A percentile compares a stretch with the other conserved stretches of the same genome.
Evolutionary conservation across 768 basidiomycete genomes (phyloP).

Genomic region (Suillus subalutaceus): DNA sequence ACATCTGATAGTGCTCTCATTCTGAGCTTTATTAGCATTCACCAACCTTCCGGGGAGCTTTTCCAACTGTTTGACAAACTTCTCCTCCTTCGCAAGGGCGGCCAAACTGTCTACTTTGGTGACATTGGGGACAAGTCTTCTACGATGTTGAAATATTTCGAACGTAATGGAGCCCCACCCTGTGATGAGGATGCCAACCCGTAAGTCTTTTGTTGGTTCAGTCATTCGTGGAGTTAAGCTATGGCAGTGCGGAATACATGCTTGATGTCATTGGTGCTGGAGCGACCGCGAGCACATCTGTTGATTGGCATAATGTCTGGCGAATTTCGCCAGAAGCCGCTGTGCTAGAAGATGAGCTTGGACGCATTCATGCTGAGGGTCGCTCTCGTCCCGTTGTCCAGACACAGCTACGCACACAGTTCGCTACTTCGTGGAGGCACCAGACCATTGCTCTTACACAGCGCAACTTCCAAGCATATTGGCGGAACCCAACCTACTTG

Average conservation of each 20-base stretch:
- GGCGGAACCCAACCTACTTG: constrained; percentile 62
- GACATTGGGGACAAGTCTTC: constrained; percentile 65
- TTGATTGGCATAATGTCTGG: constrained; percentile 71
- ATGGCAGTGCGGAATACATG: constrained; percentile 58
- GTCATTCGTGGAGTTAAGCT: constrained; percentile 55
- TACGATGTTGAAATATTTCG: constrained; percentile 77
- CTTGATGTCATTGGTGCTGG: constrained; percentile 79
- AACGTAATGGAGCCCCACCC: constrained; percentile 61
- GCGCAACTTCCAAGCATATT: constrained; percentile 50
- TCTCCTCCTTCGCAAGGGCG: constrained; percentile 76
- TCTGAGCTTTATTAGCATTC: constrained; percentile 37
- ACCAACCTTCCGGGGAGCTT: constrained; percentile 77
- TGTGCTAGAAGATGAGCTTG: constrained; percentile 42
- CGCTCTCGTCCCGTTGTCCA: constrained; percentile 40
- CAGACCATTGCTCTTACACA: constrained; percentile 48
- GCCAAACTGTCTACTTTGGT: constrained; percentile 69
- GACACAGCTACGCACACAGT: constrained; percentile 44
- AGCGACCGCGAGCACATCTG: constrained; percentile 54
- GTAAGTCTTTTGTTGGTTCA: constrained; percentile 42
- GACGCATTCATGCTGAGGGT: constrained; percentile 53
- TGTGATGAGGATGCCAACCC: constrained; percentile 76
- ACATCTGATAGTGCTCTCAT: background rate
- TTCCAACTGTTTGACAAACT: constrained; percentile 83
- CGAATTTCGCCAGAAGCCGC: constrained; percentile 47
- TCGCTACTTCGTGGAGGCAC: constrained; percentile 55